phyloP scores from a whole-genome alignment of 1,139 yeast species.

The Zygosaccharomyces sapae region DNA sequence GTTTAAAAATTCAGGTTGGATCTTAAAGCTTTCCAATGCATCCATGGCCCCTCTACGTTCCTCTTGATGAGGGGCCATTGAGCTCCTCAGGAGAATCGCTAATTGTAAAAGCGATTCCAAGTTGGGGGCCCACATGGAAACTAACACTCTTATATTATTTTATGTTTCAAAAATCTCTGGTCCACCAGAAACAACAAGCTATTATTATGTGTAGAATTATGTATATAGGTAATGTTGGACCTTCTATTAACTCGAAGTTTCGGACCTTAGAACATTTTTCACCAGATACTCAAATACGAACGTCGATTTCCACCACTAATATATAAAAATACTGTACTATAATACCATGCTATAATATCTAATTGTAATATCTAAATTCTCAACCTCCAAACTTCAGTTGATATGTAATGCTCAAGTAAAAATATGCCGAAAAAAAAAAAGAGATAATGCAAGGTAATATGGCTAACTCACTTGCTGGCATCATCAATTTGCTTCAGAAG shows the following conservation, averaged over 20 bases:
- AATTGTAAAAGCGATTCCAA: constrained; percentile 58
- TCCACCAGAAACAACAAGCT: no score
- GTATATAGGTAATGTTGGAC: not conserved
- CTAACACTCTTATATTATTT: not conserved
- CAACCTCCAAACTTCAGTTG: not conserved
- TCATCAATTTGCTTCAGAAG: constrained; percentile 34
- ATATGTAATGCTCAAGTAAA: constrained; percentile 2
- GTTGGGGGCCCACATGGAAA: constrained; percentile 57
- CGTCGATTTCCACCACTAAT: not conserved
- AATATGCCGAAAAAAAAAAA: not conserved
- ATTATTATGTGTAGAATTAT: not conserved
- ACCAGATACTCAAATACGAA: constrained; percentile 5
- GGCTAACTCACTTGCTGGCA: constrained; percentile 11
- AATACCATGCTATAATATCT: no score
- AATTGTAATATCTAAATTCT: no score
- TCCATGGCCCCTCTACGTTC: constrained; percentile 58
- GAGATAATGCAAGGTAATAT: constrained; percentile 7
- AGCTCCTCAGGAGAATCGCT: constrained; percentile 57
- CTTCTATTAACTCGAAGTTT: not conserved
- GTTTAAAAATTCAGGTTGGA: constrained; percentile 72
- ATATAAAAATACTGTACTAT: not conserved
- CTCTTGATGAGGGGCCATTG: constrained; percentile 54
- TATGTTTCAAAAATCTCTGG: not conserved
- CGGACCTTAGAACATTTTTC: constrained; percentile 2
- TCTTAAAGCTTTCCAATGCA: constrained; percentile 63